These are phyloP conservation scores for Microdochium nivale DNA, from an alignment of 2,329 filamentous ascomycete species.

Conservation along the genomic window DNA sequence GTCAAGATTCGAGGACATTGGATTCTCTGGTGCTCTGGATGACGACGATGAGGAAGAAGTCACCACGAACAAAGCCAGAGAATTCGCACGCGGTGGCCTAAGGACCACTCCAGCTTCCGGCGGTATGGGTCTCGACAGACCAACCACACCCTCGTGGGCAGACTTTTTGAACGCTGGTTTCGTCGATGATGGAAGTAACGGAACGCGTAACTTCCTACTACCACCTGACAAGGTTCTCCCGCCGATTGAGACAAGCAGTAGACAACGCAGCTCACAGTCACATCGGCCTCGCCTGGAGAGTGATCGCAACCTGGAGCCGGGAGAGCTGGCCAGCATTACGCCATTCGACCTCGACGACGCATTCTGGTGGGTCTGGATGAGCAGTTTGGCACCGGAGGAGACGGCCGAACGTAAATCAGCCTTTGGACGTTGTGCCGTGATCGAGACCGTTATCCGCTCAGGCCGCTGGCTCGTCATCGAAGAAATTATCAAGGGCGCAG, in stretches of 20 bases:
- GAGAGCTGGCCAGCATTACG: constrained; percentile 88
- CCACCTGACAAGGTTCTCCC: constrained; percentile 88
- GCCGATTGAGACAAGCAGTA: constrained; percentile 62
- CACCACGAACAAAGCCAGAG: constrained; percentile 19
- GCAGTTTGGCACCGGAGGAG: constrained; percentile 86
- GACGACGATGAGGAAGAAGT: constrained; percentile 62
- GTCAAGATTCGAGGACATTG: constrained; percentile 94
- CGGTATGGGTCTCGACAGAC: constrained; percentile 56
- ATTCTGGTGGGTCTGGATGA: constrained; percentile 99
- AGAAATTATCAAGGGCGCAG: constrained; percentile 90
- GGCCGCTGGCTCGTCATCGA: constrained; percentile 93
- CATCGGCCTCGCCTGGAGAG: constrained; percentile 65
- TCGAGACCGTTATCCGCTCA: constrained; percentile 75
- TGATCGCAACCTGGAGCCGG: constrained; percentile 67
- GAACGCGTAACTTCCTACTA: constrained; percentile 62
- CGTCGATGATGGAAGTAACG: constrained; percentile 61
- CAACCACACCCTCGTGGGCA: constrained; percentile 95
- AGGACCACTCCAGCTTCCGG: constrained; percentile 59
- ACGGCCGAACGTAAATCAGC: constrained; percentile 77
- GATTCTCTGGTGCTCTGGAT: constrained; percentile 70
- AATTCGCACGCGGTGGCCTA: constrained; percentile 33
- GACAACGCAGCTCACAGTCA: constrained; percentile 81
- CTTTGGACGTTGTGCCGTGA: constrained; percentile 85
- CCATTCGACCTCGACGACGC: constrained; percentile 83
- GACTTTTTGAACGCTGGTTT: constrained; percentile 96